Percentiles rank a stretch among this genome's conserved stretches.
These are phyloP conservation scores for Populus deltoides DNA, from an alignment of 345 rosid species.

Conservation along the genomic window DNA sequence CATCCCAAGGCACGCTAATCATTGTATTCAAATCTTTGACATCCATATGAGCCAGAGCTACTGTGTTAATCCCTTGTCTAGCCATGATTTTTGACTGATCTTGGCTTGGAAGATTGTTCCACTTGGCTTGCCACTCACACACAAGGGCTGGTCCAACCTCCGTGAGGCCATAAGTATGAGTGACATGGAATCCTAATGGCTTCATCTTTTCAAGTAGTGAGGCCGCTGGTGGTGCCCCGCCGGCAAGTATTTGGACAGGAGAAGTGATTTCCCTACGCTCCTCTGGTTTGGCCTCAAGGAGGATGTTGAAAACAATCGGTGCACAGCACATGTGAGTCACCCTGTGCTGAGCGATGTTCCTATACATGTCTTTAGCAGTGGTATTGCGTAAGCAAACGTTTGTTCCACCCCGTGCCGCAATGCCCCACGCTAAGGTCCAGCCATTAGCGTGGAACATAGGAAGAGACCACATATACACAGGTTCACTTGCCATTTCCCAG, in stretches of 20 bases:
- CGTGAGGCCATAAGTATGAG: conserved; percentile 72
- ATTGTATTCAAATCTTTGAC: conserved; percentile 51
- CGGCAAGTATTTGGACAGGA: conserved; percentile 59
- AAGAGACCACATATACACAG: conserved; percentile 75
- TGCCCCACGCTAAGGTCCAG: conserved; percentile 77
- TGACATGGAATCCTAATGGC: conserved; percentile 54
- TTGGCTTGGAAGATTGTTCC: conserved; percentile 43
- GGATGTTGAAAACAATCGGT: conserved; percentile 65
- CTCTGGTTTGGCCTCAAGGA: conserved; percentile 45
- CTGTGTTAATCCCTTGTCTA: conserved; percentile 55
- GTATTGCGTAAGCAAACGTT: conserved; percentile 65
- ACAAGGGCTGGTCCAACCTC: conserved; percentile 69
- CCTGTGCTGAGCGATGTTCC: conserved; percentile 43
- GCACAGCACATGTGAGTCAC: conserved; percentile 87
- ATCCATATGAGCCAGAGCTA: conserved; percentile 63
- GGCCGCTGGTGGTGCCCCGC: conserved; percentile 76
- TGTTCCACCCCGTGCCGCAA: conserved; percentile 72
- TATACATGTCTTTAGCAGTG: conserved; percentile 48
- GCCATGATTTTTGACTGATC: conserved; percentile 48
- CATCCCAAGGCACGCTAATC: conserved; percentile 60
- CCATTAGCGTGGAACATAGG: conserved; percentile 89
- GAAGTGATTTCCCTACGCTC: conserved; percentile 31
- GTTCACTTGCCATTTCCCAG: conserved; percentile 60
- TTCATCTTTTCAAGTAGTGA: conserved; percentile 51
- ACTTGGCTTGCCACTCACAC: conserved; percentile 72